phyloP scores from a whole-genome alignment of 208 protist genomes.

The Trypanosoma boissoni region DNA sequence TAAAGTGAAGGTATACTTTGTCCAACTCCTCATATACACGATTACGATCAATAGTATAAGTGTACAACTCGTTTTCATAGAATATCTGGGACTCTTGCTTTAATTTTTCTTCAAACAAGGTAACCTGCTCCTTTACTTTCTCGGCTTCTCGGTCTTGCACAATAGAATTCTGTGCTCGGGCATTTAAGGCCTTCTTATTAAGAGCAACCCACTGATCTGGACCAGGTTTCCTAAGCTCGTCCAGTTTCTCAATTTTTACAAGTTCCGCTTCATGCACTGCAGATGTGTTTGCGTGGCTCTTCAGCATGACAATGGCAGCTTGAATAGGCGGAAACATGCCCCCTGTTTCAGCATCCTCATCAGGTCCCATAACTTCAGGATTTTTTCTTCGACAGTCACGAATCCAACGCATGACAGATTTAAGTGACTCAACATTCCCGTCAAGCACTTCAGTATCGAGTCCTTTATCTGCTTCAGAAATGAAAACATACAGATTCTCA shows the following conservation, averaged over 20 bases:
- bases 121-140: slow-evolving; percentile 89
- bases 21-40: slow-evolving; percentile 88
- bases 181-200: slow-evolving; percentile 93
- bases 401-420: slow-evolving; percentile 93
- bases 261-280: slow-evolving; percentile 73
- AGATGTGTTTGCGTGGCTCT: slow-evolving; percentile 81
- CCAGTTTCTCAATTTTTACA: slow-evolving; percentile 86
- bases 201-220: slow-evolving; percentile 89
- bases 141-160: slow-evolving; percentile 91
- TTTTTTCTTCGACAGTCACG: slow-evolving; percentile 89
- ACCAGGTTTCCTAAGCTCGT: slow-evolving; percentile 90
- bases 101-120: slow-evolving; percentile 73
- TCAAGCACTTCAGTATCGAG: slow-evolving; percentile 91
- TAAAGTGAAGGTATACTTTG: slow-evolving; percentile 71
- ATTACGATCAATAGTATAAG: slow-evolving; percentile 68
- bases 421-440: slow-evolving; percentile 87
- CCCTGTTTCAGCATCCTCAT: slow-evolving; percentile 76
- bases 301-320: slow-evolving; percentile 90
- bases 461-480: slow-evolving; percentile 89
- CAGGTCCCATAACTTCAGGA: slow-evolving; percentile 78
- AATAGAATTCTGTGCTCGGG: slow-evolving; percentile 90
- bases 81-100: slow-evolving; percentile 78
- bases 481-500: slow-evolving; percentile 86
- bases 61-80: slow-evolving; percentile 82
- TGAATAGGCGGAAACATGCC: slow-evolving; percentile 92